Base-by-base conservation (phyloP, 306 rosid genomes). In the Cucumis hystrix region DNA sequence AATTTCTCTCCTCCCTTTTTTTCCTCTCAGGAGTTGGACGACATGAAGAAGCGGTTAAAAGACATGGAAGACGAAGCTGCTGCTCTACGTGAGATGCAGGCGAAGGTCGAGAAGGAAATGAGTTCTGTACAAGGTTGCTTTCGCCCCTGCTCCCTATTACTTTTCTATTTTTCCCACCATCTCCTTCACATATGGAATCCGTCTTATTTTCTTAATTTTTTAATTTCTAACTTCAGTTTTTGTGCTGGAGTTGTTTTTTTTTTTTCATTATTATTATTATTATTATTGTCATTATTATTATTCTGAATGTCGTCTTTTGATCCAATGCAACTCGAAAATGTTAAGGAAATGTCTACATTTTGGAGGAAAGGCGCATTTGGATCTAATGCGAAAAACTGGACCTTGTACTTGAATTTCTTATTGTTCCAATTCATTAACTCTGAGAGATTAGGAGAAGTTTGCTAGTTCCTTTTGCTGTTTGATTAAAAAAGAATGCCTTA, bases 41-140 rank as follows among this genome's bases (percentile, higher is more conserved):
- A 86, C 86, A 86, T 88, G 92, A 86, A 86, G 83, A 86, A 83
- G 43, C 88, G 90, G 54, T 73, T 88, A 82, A 88, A 88, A 83
- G 88, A 88, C 76, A 88, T 88, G 90, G 90, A 88, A 75, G 88
- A 86, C 10, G 92, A 88, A 80, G 85, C 90, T 30, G 88, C 87
- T 78, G 92, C 90, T 64, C 76, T 88, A 68, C 78, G 87, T 33
- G 90, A 88, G 83, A 88, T 88, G 89, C 92, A 88, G 66, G 92
- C 90, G 67, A 89, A 83, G 83, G 89, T 88, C 75, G 88, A 85
- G 78, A 80, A 78, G 79, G 86, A 89, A 23, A 85, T 89, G 93
- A 87, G 87, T 72, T 84, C 91, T 40, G 80, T 78, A 11, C 91
- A 85, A 84, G 91, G 93, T 78, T 64, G 76, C 8, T 76, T 71